phyloP scores from a whole-genome alignment of 345 rosid species.

The Aegle marmelos region DNA sequence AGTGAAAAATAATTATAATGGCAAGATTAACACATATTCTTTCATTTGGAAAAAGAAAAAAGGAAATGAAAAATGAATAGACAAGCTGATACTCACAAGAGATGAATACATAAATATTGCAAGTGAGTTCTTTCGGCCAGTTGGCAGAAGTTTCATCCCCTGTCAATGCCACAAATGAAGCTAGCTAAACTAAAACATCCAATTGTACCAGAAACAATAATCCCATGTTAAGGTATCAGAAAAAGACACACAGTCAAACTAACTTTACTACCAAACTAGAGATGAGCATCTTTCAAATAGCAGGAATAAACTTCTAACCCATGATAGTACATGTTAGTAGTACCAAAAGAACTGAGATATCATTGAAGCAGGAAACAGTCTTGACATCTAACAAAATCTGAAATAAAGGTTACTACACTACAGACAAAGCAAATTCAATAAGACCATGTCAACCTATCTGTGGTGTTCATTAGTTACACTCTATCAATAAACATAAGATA shows the following conservation, averaged over 20 bases:
- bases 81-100: conserved; percentile 45
- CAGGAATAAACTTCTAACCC: neutral
- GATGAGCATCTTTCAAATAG: neutral
- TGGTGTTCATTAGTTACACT: neutral
- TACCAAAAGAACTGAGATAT: neutral
- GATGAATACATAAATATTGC: conserved; percentile 80
- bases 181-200: neutral
- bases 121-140: conserved; percentile 77
- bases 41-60: neutral
- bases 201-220: neutral
- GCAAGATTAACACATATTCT: neutral
- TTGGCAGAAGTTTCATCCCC: conserved; percentile 96
- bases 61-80: neutral
- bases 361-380: neutral
- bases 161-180: conserved; percentile 25
- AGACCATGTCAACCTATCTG: neutral
- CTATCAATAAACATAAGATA: neutral
- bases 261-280: neutral
- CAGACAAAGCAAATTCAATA: neutral
- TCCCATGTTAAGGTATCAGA: neutral
- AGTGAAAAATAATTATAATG: neutral
- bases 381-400: neutral
- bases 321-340: neutral
- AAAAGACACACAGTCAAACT: neutral
- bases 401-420: neutral